A percentile compares a stretch with the other conserved stretches of the same genome.
Conservation (phyloP, 2,329 filamentous ascomycete species). For the Aspergillus tamarii region DNA sequence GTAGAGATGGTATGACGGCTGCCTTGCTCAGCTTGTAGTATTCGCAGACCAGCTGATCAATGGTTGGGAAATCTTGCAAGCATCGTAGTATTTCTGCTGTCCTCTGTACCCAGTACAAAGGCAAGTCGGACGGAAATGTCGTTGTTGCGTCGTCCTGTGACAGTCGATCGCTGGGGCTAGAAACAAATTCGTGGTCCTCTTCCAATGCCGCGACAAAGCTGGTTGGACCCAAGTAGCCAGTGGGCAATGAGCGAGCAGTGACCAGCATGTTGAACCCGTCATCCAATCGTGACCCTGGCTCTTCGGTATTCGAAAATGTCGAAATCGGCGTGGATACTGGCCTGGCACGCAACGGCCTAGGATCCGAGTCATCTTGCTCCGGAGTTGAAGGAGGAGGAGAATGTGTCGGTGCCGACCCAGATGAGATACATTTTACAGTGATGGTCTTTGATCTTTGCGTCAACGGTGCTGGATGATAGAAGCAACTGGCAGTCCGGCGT, state of each 20-base stretch:
- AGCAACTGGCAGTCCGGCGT: constrained; percentile 25
- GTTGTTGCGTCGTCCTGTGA: constrained; percentile 3
- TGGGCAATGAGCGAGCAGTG: constrained; percentile 21
- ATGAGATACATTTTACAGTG: constrained; percentile 1
- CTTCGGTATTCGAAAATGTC: background rate
- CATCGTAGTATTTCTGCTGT: constrained; percentile 20
- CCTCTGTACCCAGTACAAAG: constrained; percentile 28
- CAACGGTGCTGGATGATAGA: constrained; percentile 38
- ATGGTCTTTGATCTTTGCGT: constrained; percentile 19
- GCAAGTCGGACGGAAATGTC: constrained; percentile 16
- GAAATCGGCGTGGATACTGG: background rate
- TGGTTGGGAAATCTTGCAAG: constrained; percentile 20
- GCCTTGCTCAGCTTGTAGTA: constrained; percentile 33
- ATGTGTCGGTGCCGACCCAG: rapidly evolving
- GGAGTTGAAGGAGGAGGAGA: background rate
- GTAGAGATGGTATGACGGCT: constrained; percentile 39
- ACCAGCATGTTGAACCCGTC: constrained; percentile 7
- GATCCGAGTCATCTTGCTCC: background rate
- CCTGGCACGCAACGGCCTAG: background rate
- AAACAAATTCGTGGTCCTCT: constrained; percentile 25
- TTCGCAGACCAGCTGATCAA: constrained; percentile 25
- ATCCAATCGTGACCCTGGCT: background rate
- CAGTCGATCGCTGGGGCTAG: constrained; percentile 6
- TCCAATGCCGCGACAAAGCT: constrained; percentile 36
- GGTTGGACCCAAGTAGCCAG: constrained; percentile 39